A percentile compares a stretch with the other conserved stretches of the same genome.
Evolutionary conservation across 805 yeast genomes (phyloP).

Genomic region (Schwanniomyces occidentalis): DNA sequence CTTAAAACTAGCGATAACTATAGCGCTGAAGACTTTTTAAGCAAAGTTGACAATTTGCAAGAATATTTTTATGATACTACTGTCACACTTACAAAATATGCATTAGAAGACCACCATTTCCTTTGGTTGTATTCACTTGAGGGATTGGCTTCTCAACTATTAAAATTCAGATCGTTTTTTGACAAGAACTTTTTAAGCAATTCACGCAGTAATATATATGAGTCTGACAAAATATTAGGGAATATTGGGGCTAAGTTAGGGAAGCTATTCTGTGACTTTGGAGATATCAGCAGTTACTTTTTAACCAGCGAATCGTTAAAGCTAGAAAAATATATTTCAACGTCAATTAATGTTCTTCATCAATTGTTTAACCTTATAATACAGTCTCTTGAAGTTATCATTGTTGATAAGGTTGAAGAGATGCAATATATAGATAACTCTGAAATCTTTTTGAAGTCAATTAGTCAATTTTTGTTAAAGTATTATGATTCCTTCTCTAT

Average conservation of each 20-base stretch:
- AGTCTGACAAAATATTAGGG: neutral
- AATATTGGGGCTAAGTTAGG: conserved; percentile 8
- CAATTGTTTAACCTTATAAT: conserved; percentile 5
- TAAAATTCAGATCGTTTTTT: conserved; percentile 8
- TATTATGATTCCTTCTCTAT: neutral
- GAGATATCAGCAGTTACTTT: conserved; percentile 2
- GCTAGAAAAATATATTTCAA: conserved; percentile 4
- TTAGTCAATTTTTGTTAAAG: conserved; percentile 1
- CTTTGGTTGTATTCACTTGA: conserved; percentile 20
- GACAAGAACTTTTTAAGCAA: conserved; percentile 1
- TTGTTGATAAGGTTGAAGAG: conserved; percentile 12
- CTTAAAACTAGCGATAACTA: neutral
- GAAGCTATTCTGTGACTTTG: conserved; percentile 9
- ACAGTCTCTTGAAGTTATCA: conserved; percentile 13
- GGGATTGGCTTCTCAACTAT: conserved; percentile 7
- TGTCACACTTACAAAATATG: conserved; percentile 11
- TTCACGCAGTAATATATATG: neutral
- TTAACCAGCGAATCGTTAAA: neutral
- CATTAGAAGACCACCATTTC: conserved; percentile 13
- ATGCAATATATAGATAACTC: conserved; percentile 3
- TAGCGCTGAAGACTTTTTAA: conserved; percentile 10
- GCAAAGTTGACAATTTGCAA: conserved; percentile 16
- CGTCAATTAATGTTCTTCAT: conserved; percentile 5
- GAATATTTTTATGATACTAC: conserved; percentile 16
- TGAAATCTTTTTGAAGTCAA: neutral